Evolutionary conservation across 306 rosid genomes (phyloP).

Genomic region (Malus fusca): DNA sequence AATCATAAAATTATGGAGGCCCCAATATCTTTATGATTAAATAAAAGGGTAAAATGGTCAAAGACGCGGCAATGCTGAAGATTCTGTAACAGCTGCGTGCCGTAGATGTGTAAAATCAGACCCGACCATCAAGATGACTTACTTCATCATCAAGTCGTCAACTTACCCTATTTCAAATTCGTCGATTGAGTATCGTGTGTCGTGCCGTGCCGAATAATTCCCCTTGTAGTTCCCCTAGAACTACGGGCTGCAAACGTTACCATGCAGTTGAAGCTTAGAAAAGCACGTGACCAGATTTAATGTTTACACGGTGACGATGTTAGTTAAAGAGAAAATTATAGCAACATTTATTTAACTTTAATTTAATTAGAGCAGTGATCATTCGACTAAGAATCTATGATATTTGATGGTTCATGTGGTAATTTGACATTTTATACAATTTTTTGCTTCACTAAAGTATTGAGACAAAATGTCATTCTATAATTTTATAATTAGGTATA

Average conservation of each 20-base stretch:
- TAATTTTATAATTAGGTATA: too few relatives aligned
- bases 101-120: not conserved
- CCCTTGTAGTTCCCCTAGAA: not conserved
- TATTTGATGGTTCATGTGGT: too few relatives aligned
- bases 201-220: not conserved
- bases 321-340: too few relatives aligned
- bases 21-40: too few relatives aligned
- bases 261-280: not conserved
- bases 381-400: too few relatives aligned
- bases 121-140: constrained; percentile 36
- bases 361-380: rapidly evolving
- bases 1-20: too few relatives aligned
- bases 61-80: not conserved
- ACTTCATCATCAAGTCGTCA: not conserved
- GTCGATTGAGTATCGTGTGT: not conserved
- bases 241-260: not conserved
- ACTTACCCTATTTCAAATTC: not conserved
- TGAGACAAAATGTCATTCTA: too few relatives aligned
- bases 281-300: not conserved
- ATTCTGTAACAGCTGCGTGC: not conserved
- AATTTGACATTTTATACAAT: too few relatives aligned
- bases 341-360: too few relatives aligned
- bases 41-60: not conserved
- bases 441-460: too few relatives aligned
- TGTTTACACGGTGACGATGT: not conserved